phyloP scores from a whole-genome alignment of 208 protist genomes.

The Cochliopodium minus region DNA sequence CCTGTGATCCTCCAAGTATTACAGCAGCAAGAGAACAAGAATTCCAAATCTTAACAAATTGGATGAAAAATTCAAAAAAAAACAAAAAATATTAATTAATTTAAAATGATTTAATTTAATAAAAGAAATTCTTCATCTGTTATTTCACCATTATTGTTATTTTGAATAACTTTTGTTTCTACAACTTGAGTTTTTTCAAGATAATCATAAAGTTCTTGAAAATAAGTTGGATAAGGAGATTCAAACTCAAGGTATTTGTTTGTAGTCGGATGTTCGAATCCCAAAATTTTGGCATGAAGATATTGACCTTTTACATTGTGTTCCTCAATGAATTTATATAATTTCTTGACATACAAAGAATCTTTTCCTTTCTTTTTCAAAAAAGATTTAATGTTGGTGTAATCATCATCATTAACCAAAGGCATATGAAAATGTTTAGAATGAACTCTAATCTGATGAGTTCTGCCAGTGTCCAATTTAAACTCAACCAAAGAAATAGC shows the following conservation, averaged over 20 bases:
- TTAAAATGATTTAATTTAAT: too few species aligned
- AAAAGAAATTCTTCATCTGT: too few species aligned
- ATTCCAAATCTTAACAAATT: too few species aligned
- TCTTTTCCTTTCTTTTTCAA: not conserved
- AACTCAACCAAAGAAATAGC: not conserved
- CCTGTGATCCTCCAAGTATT: too few species aligned
- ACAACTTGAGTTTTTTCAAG: too few species aligned
- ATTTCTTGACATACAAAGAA: too few species aligned
- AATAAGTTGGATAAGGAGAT: not conserved
- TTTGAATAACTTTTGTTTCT: too few species aligned
- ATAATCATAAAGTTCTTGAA: not conserved
- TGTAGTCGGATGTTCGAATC: not conserved
- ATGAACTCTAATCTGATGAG: slow-evolving; percentile 24
- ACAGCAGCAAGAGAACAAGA: too few species aligned
- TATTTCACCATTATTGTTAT: too few species aligned
- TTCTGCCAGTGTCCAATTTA: slow-evolving; percentile 1
- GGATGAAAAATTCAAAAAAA: too few species aligned
- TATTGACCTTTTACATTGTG: not conserved
- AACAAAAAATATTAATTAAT: too few species aligned
- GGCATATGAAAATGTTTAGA: slow-evolving; percentile 8
- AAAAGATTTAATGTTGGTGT: slow-evolving; percentile 8
- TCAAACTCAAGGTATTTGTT: not conserved
- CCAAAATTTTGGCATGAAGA: not conserved
- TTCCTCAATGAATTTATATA: not conserved
- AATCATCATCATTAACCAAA: slow-evolving; percentile 16